Percentiles rank a stretch among this genome's conserved stretches.
Conservation (phyloP, 1,139 yeast genomes). For the Debaryomyces nepalensis region DNA sequence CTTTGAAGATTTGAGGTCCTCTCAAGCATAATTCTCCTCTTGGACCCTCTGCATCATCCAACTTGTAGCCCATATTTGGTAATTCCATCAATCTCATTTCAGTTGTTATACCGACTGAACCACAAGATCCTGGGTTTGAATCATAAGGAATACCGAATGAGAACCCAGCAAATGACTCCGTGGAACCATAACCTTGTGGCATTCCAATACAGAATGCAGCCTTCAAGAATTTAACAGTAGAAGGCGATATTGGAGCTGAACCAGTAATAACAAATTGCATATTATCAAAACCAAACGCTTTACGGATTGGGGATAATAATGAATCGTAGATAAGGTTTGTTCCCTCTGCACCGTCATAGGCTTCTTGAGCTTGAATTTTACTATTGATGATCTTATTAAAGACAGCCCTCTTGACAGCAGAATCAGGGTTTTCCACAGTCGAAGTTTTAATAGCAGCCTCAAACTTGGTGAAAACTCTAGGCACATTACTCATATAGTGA, state of each 20-base stretch:
- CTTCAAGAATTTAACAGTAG: slow-evolving; percentile 62
- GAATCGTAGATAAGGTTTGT: slow-evolving; percentile 51
- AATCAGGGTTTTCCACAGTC: slow-evolving; percentile 28
- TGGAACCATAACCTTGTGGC: slow-evolving; percentile 77
- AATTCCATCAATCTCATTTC: slow-evolving; percentile 69
- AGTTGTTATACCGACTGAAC: slow-evolving; percentile 54
- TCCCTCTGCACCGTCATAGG: slow-evolving; percentile 29
- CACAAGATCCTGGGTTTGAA: slow-evolving; percentile 65
- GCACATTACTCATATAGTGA: slow-evolving; percentile 58
- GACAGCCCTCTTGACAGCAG: slow-evolving; percentile 22
- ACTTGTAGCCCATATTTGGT: slow-evolving; percentile 67
- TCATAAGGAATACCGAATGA: slow-evolving; percentile 47
- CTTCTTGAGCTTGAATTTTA: slow-evolving; percentile 25
- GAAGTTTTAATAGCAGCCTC: slow-evolving; percentile 55
- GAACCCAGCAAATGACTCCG: slow-evolving; percentile 75
- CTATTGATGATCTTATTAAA: slow-evolving; percentile 24
- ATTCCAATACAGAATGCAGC: slow-evolving; percentile 64
- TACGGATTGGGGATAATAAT: slow-evolving; percentile 56
- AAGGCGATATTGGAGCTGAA: slow-evolving; percentile 73
- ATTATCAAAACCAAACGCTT: slow-evolving; percentile 61
- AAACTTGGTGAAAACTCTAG: slow-evolving; percentile 65
- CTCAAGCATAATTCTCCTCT: slow-evolving; percentile 65
- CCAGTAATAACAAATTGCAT: slow-evolving; percentile 56
- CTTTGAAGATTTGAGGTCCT: slow-evolving; percentile 67
- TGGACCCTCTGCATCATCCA: slow-evolving; percentile 47